Evolutionary conservation across 140 eudicot genomes (phyloP).

Genomic region (Oenanthe javanica): DNA sequence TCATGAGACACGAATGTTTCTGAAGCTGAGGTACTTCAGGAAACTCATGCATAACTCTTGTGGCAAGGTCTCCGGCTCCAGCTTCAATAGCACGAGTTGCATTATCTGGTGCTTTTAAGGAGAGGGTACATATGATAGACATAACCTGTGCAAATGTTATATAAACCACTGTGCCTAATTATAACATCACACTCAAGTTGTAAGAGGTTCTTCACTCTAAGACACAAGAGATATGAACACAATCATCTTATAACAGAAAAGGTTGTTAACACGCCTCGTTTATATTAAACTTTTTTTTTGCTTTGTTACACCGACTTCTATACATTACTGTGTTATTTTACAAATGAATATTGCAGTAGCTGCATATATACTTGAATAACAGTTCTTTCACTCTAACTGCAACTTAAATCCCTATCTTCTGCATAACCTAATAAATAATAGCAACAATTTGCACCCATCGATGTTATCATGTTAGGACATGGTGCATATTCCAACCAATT

Average conservation of each 20-base stretch:
- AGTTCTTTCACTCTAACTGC: too few species aligned
- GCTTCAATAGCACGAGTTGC: slow-evolving; percentile 87
- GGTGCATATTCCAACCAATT: not conserved
- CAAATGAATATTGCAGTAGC: too few species aligned
- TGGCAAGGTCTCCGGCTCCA: slow-evolving; percentile 96
- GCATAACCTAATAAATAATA: slow-evolving; percentile 5
- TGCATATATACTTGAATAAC: too few species aligned
- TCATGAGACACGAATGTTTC: slow-evolving; percentile 82
- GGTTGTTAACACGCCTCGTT: too few species aligned
- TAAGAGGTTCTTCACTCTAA: too few species aligned
- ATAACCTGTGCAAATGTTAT: slow-evolving; percentile 44
- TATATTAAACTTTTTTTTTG: too few species aligned
- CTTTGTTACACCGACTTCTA: not conserved
- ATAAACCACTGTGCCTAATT: not conserved
- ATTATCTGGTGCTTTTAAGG: slow-evolving; percentile 70
- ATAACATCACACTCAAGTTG: too few species aligned
- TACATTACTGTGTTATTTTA: too few species aligned
- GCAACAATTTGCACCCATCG: too few species aligned
- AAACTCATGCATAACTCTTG: slow-evolving; percentile 70
- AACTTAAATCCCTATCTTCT: slow-evolving; percentile 5
- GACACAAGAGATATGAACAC: too few species aligned
- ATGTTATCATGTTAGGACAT: not conserved
- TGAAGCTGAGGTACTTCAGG: slow-evolving; percentile 69
- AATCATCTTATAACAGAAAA: too few species aligned
- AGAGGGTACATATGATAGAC: slow-evolving; percentile 76